These are phyloP conservation scores for Phylloporus sp. DNA, from an alignment of 768 basidiomycete species.

Conservation along the genomic window DNA sequence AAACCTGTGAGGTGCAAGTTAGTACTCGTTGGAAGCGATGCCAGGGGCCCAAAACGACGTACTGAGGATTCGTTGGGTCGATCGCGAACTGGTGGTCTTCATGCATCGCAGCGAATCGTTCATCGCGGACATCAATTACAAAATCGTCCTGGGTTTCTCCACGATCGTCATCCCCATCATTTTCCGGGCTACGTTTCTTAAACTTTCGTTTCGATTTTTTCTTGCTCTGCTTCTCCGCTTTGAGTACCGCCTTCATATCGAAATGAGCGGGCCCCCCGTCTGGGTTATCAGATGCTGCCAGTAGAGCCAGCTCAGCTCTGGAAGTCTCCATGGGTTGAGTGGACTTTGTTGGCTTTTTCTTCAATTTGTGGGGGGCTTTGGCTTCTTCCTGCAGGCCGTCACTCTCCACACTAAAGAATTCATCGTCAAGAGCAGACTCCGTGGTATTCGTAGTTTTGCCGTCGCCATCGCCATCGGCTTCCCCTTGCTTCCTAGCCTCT, in stretches of 20 bases:
- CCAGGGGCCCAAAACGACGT: conserved; percentile 29
- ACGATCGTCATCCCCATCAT: conserved; percentile 43
- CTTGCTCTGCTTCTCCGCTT: conserved; percentile 67
- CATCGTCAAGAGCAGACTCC: conserved; percentile 44
- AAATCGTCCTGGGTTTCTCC: conserved; percentile 79
- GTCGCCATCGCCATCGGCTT: conserved; percentile 21
- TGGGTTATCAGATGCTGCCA: conserved; percentile 54
- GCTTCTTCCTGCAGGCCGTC: conserved; percentile 27
- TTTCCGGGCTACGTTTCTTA: conserved; percentile 16
- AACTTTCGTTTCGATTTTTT: conserved; percentile 39
- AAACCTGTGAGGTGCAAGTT: conserved; percentile 50
- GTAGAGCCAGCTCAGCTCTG: conserved; percentile 61
- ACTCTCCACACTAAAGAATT: conserved; percentile 66
- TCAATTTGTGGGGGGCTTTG: conserved; percentile 17
- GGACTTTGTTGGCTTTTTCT: conserved; percentile 21
- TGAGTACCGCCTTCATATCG: conserved; percentile 83
- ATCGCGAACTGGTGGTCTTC: conserved; percentile 93
- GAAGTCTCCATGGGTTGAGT: conserved; percentile 19
- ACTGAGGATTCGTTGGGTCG: conserved; percentile 95
- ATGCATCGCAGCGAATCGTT: conserved; percentile 82
- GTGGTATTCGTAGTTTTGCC: conserved; percentile 11
- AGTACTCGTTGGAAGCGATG: background rate
- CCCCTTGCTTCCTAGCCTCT: conserved; percentile 46
- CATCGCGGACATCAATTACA: conserved; percentile 77
- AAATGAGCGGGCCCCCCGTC: conserved; percentile 71